Conservation (phyloP, 306 rosid species). For the Parietaria judaica region DNA sequence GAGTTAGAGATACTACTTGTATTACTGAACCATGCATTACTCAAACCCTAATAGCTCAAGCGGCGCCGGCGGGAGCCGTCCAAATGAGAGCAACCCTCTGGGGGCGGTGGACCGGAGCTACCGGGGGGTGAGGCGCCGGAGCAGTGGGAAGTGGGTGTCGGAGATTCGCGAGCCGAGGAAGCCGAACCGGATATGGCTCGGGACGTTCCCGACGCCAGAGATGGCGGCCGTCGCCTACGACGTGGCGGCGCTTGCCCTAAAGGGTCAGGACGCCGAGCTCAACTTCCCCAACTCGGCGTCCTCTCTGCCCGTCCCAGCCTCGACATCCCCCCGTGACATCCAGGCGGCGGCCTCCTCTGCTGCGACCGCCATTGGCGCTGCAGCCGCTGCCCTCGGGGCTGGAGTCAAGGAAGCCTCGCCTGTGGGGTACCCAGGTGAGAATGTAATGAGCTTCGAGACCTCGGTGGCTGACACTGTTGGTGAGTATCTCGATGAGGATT, state of each 20-base stretch:
- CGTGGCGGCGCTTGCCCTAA: constrained; percentile 84
- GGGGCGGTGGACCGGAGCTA: constrained; percentile 30
- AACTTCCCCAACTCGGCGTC: constrained; percentile 81
- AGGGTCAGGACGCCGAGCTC: constrained; percentile 60
- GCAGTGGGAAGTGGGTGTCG: constrained; percentile 54
- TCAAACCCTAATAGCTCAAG: constrained; percentile 10
- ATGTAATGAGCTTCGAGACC: constrained; percentile 6
- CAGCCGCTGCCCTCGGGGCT: constrained; percentile 37
- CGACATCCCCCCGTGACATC: constrained; percentile 65
- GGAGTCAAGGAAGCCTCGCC: neutral
- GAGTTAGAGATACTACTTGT: neutral
- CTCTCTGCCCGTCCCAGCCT: constrained; percentile 72
- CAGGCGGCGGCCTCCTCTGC: constrained; percentile 75
- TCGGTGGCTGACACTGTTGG: constrained; percentile 14
- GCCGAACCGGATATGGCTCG: constrained; percentile 68
- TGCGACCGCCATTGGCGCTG: constrained; percentile 63
- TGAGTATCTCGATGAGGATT: constrained; percentile 73
- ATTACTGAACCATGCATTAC: constrained; percentile 19
- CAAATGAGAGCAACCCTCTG: neutral
- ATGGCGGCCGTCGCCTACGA: constrained; percentile 95
- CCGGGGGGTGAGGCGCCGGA: constrained; percentile 42
- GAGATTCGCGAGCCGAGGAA: constrained; percentile 46
- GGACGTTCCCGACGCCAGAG: constrained; percentile 78
- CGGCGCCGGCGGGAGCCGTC: neutral
- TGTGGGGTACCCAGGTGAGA: constrained; percentile 16